These are phyloP conservation scores for Penicillium frequentans DNA, from an alignment of 2,329 filamentous ascomycete genomes.

Conservation along the genomic window DNA sequence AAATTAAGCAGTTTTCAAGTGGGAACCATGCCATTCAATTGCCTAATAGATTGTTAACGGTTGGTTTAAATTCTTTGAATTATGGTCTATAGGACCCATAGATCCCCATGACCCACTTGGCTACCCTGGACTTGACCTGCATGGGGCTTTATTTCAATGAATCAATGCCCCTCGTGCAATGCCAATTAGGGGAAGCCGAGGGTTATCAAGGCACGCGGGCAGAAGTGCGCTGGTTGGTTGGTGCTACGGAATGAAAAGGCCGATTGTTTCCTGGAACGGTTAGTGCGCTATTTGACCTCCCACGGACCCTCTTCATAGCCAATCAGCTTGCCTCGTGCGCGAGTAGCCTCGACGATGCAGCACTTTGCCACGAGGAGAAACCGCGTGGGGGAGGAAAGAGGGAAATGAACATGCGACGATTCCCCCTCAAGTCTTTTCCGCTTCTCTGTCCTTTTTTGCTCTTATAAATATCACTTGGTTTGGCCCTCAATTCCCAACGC, in stretches of 20 bases:
- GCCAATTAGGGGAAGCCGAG: background rate
- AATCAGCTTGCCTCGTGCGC: background rate
- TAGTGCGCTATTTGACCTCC: background rate
- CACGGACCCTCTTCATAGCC: background rate
- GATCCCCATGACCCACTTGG: too few species aligned
- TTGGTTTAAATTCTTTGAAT: too few species aligned
- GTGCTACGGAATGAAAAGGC: background rate
- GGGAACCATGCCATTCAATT: too few species aligned
- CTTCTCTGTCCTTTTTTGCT: background rate
- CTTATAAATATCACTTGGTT: background rate
- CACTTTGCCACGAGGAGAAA: background rate
- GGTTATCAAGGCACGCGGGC: background rate
- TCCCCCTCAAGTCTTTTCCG: background rate
- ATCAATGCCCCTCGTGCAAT: background rate
- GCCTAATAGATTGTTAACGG: too few species aligned
- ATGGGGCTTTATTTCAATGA: background rate
- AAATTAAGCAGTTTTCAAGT: too few species aligned
- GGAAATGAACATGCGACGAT: background rate
- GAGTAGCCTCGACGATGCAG: background rate
- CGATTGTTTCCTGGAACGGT: background rate
- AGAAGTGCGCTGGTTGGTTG: background rate
- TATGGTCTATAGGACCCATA: too few species aligned
- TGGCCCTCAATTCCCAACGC: background rate
- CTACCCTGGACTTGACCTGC: too few species aligned
- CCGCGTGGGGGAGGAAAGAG: background rate